phyloP scores from a whole-genome alignment of 108 stramenopile species.

The Aurantiochytrium sp. region DNA sequence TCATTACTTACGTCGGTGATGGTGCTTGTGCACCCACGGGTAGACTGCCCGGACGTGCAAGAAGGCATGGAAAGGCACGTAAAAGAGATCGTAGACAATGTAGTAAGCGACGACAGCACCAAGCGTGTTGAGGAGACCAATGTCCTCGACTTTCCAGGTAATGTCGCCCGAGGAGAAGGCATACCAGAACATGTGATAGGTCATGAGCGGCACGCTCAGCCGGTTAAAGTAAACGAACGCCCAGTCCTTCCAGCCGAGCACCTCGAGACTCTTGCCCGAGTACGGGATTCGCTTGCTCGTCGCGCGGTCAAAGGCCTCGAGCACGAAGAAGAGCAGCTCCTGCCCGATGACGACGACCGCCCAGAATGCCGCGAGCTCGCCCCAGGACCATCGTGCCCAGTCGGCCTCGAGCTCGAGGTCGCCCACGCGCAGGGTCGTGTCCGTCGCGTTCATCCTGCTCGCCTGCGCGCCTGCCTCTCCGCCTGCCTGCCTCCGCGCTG shows the following conservation, averaged over 20 bases:
- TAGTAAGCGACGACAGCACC: conserved; percentile 67
- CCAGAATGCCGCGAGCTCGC: neutral
- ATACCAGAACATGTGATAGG: conserved; percentile 42
- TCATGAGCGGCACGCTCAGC: conserved; percentile 36
- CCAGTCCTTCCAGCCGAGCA: conserved; percentile 23
- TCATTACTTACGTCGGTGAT: conserved; percentile 56
- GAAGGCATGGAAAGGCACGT: conserved; percentile 79
- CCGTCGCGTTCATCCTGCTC: neutral
- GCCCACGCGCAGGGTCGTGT: neutral
- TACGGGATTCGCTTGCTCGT: conserved; percentile 24
- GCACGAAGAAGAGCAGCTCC: conserved; percentile 25
- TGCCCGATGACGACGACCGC: conserved; percentile 31
- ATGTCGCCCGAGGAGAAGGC: conserved; percentile 29
- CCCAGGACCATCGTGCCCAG: neutral
- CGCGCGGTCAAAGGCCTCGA: conserved; percentile 26
- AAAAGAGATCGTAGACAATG: conserved; percentile 86
- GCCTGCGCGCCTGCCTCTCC: neutral
- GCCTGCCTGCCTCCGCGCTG: neutral
- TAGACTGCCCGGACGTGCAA: conserved; percentile 80
- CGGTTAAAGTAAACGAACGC: conserved; percentile 43
- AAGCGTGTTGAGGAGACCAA: conserved; percentile 36
- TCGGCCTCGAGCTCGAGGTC: neutral
- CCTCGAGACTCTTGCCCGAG: conserved; percentile 44
- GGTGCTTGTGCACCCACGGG: conserved; percentile 87
- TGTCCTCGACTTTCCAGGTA: conserved; percentile 30